Evolutionary conservation across 1,284 basidiomycete species (phyloP).

Genomic region (Chondrostereum purpureum): DNA sequence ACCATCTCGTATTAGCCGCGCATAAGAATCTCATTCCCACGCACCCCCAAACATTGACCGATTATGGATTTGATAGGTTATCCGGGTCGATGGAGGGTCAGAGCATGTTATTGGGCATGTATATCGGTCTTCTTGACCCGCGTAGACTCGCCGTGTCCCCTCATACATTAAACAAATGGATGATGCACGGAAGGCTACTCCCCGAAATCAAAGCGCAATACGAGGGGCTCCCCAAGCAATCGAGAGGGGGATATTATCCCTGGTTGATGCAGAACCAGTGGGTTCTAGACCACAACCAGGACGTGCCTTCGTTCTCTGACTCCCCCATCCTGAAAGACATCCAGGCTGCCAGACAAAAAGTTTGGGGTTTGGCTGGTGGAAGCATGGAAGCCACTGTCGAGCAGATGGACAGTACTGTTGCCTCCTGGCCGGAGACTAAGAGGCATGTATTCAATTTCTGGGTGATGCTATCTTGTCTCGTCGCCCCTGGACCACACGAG

Average conservation of each 20-base stretch:
- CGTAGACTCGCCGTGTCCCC: too few species aligned
- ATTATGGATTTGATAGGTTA: slow-evolving; percentile 31
- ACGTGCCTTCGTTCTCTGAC: slow-evolving; percentile 5
- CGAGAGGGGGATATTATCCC: slow-evolving; percentile 22
- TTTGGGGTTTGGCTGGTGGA: slow-evolving; percentile 2
- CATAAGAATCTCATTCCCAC: slow-evolving; percentile 20
- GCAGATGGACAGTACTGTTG: slow-evolving; percentile 3
- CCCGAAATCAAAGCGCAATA: slow-evolving; percentile 26
- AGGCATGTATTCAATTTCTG: neutral
- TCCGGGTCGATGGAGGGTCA: slow-evolving; percentile 13
- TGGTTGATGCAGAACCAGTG: slow-evolving; percentile 30
- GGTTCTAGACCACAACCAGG: slow-evolving; percentile 18
- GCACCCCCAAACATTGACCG: slow-evolving; percentile 24
- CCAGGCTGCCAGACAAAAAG: neutral
- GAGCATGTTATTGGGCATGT: slow-evolving; percentile 25
- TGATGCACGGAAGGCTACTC: slow-evolving; percentile 22
- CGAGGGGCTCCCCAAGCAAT: slow-evolving; percentile 17
- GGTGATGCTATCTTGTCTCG: neutral
- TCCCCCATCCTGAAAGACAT: too few species aligned
- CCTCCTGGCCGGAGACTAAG: neutral
- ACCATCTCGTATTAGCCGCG: slow-evolving; percentile 24
- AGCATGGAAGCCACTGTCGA: slow-evolving; percentile 3
- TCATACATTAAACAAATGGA: slow-evolving; percentile 26
- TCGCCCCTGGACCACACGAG: neutral
- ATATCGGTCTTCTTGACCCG: slow-evolving; percentile 25